Percentiles rank a stretch among this genome's conserved stretches.
phyloP scores from a whole-genome alignment of 768 basidiomycete genomes.

The Hydnum rufescens region DNA sequence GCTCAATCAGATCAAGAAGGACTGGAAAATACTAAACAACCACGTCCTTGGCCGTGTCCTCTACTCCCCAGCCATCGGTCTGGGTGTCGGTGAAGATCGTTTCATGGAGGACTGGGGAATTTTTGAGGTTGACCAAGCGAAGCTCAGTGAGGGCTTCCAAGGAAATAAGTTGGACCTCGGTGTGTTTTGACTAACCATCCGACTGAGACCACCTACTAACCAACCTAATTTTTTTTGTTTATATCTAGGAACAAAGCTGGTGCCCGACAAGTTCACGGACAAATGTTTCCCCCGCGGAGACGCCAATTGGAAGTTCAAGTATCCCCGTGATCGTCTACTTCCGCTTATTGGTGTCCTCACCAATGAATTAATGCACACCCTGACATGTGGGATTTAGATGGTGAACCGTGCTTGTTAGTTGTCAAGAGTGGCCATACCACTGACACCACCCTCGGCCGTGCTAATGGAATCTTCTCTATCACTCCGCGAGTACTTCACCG shows the following conservation, averaged over 20 bases:
- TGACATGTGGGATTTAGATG: conserved; percentile 3
- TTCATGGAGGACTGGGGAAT: conserved; percentile 3
- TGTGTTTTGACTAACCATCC: too few species aligned
- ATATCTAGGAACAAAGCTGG: conserved; percentile 5
- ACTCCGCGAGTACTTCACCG: conserved; percentile 7
- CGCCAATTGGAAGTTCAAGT: background rate
- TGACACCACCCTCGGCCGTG: conserved; percentile 5
- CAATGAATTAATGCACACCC: background rate
- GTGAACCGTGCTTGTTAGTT: conserved; percentile 9
- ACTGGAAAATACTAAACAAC: conserved; percentile 4
- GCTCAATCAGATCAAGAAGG: conserved; percentile 1
- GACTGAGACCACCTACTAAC: background rate
- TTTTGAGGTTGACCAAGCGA: conserved; percentile 8
- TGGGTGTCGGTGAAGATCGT: conserved; percentile 5
- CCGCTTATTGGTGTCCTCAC: conserved; percentile 4
- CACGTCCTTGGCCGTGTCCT: conserved; percentile 6
- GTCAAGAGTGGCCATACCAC: conserved; percentile 7
- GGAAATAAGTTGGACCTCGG: too few species aligned
- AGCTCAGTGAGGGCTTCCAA: conserved; percentile 4
- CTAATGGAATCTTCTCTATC: conserved; percentile 2
- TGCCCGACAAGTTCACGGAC: conserved; percentile 2
- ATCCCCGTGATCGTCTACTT: conserved; percentile 6
- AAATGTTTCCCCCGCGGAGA: conserved; percentile 1
- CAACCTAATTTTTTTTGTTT: background rate
- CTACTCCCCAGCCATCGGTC: conserved; percentile 5